Evolutionary conservation across 2,329 filamentous ascomycete genomes (phyloP), one percentile per base, ranked within the genome.

Genomic region (Trichothecium roseum): DNA sequence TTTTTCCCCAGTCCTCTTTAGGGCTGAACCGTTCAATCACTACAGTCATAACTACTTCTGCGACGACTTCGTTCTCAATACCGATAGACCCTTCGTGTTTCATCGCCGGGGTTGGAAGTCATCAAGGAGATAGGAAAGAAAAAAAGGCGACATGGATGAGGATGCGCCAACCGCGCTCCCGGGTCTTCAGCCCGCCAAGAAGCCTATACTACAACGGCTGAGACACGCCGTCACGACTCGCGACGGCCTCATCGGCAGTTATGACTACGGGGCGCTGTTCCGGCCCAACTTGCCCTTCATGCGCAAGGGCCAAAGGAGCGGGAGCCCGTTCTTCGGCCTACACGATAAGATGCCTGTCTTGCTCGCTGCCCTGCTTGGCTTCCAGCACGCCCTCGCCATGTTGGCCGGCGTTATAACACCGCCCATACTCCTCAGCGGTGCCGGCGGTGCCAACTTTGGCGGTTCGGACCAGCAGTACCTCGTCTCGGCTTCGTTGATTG

Each of bases 201-300:
- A 52, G 46, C 42, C 45, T 24, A 33, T 56, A 34, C 15, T 43
- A 24, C 40, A 51, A 34, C 52, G 52, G 18, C 41, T 56, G 15
- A 42, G 39, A 22, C 60, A 58, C 40, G 59, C 62, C 5, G 67
- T 75, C 43, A 57, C 68, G 36, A 76, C 72, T 31, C 78, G 66
- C 41, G 71, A 87, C 2, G 88, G 88, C 10, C 69, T 94, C 18
- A 58, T 95, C 37, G 88, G 88, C 42, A 69, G 78, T 48, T 95
- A 95, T 58, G 83, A 95, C 68, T 95, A 95, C 69, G 83, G 57
- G 26, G 91, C 87, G 51, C 77, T 95, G 28, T 94, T 95, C 67
- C 76, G 65, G 16, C 84, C 76, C 2, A 87, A 84, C 45, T 59
- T 94, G 16, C 88, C 88, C 0, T 94, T 94, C 57, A 78, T 91